Evolutionary conservation across 2,329 filamentous ascomycete species (phyloP).

Genomic region (Tolypocladium tundrense): DNA sequence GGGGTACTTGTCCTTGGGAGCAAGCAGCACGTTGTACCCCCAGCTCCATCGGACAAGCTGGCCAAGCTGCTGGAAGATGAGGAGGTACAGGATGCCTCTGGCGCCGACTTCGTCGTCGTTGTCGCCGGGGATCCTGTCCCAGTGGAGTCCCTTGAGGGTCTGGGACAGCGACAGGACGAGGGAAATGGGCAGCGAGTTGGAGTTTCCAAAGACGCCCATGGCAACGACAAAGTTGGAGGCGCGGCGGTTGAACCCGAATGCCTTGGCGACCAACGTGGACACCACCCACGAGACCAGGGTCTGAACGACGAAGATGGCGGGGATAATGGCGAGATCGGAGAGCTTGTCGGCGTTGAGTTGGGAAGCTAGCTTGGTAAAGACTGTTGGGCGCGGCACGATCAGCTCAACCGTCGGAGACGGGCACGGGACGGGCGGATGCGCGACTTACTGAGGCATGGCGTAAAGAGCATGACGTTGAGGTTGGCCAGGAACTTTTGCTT

Average conservation of each 20-base stretch:
- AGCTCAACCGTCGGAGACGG: background rate
- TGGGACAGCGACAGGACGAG: slow-evolving; percentile 89
- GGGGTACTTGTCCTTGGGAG: slow-evolving; percentile 64
- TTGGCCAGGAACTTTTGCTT: slow-evolving; percentile 96
- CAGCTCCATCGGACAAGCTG: slow-evolving; percentile 95
- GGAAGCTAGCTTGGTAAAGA: slow-evolving; percentile 94
- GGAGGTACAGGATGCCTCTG: slow-evolving; percentile 84
- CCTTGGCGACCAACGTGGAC: slow-evolving; percentile 57
- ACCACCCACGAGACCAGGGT: slow-evolving; percentile 78
- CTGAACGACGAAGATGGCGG: slow-evolving; percentile 85
- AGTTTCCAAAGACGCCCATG: slow-evolving; percentile 97
- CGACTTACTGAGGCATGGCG: slow-evolving; percentile 79
- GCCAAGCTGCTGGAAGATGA: slow-evolving; percentile 96
- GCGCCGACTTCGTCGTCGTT: slow-evolving; percentile 93
- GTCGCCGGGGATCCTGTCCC: slow-evolving; percentile 82
- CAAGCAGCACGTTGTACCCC: slow-evolving; percentile 93
- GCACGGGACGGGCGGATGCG: background rate
- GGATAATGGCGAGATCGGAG: slow-evolving; percentile 82
- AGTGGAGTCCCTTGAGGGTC: slow-evolving; percentile 84
- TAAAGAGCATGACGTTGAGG: slow-evolving; percentile 92
- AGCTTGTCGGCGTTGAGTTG: slow-evolving; percentile 90
- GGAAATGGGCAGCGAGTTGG: slow-evolving; percentile 94
- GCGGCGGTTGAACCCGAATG: slow-evolving; percentile 73
- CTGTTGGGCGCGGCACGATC: slow-evolving; percentile 28
- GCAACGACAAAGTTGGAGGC: slow-evolving; percentile 91